These are phyloP conservation scores for Psophocarpus tetragonolobus DNA, from an alignment of 306 rosid genomes.

Conservation along the genomic window DNA sequence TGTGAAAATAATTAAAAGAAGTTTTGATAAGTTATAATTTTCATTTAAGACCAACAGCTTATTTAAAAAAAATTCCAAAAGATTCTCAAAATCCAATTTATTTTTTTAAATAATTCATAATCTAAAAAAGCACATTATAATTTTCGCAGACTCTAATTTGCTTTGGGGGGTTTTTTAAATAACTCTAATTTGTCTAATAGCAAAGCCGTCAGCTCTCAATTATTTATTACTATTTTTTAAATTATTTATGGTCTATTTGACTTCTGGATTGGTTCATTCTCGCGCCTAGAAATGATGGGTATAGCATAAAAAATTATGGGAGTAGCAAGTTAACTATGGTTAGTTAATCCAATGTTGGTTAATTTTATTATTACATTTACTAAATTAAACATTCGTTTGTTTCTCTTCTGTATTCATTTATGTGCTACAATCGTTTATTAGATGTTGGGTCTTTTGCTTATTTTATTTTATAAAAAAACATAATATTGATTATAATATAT, in stretches of 20 bases:
- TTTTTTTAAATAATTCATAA: too few relatives aligned
- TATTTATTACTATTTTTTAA: not conserved
- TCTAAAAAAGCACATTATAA: too few relatives aligned
- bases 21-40: too few relatives aligned
- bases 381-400: too few relatives aligned
- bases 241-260: not conserved
- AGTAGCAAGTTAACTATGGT: constrained; percentile 34
- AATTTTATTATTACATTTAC: not conserved
- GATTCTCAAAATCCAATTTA: too few relatives aligned
- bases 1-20: too few relatives aligned
- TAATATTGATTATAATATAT: not conserved
- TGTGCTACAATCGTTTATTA: not conserved
- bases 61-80: too few relatives aligned
- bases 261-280: constrained; percentile 3
- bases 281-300: constrained; percentile 32
- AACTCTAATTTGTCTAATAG: constrained; percentile 29
- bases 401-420: not conserved
- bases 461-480: not conserved
- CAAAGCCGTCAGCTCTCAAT: constrained; percentile 44
- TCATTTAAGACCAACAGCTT: too few relatives aligned
- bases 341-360: constrained; percentile 28
- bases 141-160: too few relatives aligned
- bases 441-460: not conserved
- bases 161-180: too few relatives aligned
- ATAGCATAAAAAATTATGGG: too few relatives aligned